Evolutionary conservation across 345 rosid species (phyloP), one percentile per base, ranked within the genome.

Genomic region (Citrus medica): DNA sequence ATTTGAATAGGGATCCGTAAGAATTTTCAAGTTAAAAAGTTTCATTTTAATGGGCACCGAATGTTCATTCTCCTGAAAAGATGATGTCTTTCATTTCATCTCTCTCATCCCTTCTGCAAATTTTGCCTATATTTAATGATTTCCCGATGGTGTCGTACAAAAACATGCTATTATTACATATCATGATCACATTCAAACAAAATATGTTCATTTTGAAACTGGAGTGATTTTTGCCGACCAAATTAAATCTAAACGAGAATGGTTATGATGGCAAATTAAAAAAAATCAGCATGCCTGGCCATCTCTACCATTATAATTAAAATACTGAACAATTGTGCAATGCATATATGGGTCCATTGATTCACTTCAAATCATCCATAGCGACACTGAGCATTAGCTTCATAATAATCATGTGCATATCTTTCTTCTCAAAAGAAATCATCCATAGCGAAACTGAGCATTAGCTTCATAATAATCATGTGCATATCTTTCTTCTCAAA

Each of bases 231-330:
- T 42, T 8, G 27, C 74, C 75, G 76, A 79, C 83, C 79, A 55
- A 69, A 72, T 63, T 69, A 30, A 76, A 70, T 65, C 30, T 16
- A 38, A 64, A 60, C 9, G 30, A 13, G 37, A 16, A 32, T 30
- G 28, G 30, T 14, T 9, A 69, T 76, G 66, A 76, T 42, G 51
- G 25, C 33, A 56, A 53, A 2, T 2, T 9, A 59, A 22, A 78
- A n/a, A 59, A 71, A 8, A 76, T 66, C n/a, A 71, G 78, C 81
- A 53, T 80, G 85, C 81, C 72, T 67, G 79, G 21, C 67, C 48
- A 22, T 32, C 48, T 75, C 42, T 61, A 60, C 27, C 17, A 35
- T 19, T 6, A 30, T 30, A 27, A 46, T 53, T 53, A 53, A 53
- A 53, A 75, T 56, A 40, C 19, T 46, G 48, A 67, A 73, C 9